Percentiles rank a stretch among this genome's conserved stretches.
Evolutionary conservation across 2,329 filamentous ascomycete species (phyloP).

Genomic region (Ophiocordyceps camponoti-saundersi): DNA sequence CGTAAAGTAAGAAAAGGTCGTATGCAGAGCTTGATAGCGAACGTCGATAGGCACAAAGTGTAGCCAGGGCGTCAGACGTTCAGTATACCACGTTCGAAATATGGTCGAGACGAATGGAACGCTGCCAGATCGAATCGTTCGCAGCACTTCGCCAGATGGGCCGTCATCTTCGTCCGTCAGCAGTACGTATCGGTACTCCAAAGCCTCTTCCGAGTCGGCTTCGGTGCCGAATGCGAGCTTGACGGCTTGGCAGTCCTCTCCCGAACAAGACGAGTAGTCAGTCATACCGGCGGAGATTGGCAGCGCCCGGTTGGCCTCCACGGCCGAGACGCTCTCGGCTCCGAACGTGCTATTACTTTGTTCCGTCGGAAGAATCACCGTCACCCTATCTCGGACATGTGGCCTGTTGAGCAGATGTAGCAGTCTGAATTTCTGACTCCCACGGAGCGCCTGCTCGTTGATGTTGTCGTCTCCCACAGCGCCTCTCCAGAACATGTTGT

Average conservation of each 20-base stretch:
- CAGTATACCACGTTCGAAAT: conserved; percentile 67
- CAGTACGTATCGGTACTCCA: conserved; percentile 53
- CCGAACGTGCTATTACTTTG: conserved; percentile 22
- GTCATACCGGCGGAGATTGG: conserved; percentile 42
- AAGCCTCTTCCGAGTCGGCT: conserved; percentile 29
- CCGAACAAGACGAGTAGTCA: conserved; percentile 37
- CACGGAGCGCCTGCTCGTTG: conserved; percentile 38
- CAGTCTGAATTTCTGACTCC: conserved; percentile 54
- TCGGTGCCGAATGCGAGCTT: conserved; percentile 14
- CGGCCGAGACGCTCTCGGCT: conserved; percentile 36
- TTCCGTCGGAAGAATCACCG: conserved; percentile 36
- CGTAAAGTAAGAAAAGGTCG: conserved; percentile 57
- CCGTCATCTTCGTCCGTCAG: conserved; percentile 56
- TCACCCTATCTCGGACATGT: conserved; percentile 26
- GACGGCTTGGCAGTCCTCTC: conserved; percentile 16
- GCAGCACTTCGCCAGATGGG: conserved; percentile 39
- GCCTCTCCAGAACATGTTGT: conserved; percentile 61
- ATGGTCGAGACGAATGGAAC: conserved; percentile 56
- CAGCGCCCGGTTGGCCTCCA: conserved; percentile 34
- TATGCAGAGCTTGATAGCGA: conserved; percentile 56
- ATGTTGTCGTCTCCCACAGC: conserved; percentile 38
- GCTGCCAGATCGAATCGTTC: conserved; percentile 46
- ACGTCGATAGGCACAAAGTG: conserved; percentile 69
- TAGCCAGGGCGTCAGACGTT: conserved; percentile 56
- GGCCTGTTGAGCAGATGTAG: conserved; percentile 51